Base-by-base conservation (phyloP, 352 stramenopile species). In the Phytophthora pluvialis region DNA sequence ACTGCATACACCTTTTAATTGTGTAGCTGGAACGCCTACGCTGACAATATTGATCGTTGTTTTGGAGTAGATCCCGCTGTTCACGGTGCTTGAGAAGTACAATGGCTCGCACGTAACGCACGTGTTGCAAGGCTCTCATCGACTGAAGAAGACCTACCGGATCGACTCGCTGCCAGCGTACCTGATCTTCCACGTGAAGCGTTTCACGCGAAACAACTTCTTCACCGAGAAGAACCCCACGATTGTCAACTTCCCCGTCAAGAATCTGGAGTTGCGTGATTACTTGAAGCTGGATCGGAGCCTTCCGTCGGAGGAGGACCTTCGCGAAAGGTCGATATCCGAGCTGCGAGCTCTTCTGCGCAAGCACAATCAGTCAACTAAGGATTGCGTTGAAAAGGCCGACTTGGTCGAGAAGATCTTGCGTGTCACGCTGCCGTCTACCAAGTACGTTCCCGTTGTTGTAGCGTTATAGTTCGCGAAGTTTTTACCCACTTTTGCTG, bases 191-290 rank as follows among this genome's bases (percentile, higher is more conserved):
- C 94, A 99, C 70, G 82, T 99, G 33, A 97, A 94, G 67, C 90
- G 98, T 13, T 99, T 99, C 72, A 99, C 94, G 32, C 91, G 90
- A 21, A 99, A 99, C 81, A 96, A 98, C 48, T 99, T 99, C 66
- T 98, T 97, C 56, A 84, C 93, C 1, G 98, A 99, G 82, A 99
- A 99, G 80, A 99, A 99, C 73, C 96, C 97, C 26, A 99, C 97
- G 9, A 99, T 99, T 80, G 97, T 99, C 7, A 98, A 98, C 32
- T 99, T 99, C 64, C 97, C 97, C 5, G 93, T 99, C 29, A 99
- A 99, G 73, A 99, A 99, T 75, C 81, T 99, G 16, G 97, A 99
- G 75, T 77, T 99, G 40, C 86, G 78, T 8, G 88, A 98, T 47
- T 98, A 97, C 64, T 50, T 97, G 33, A 81, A 84, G 44, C 64